phyloP scores from a whole-genome alignment of 192 early-diverging fungal species.

The Entomortierella chlamydospora region DNA sequence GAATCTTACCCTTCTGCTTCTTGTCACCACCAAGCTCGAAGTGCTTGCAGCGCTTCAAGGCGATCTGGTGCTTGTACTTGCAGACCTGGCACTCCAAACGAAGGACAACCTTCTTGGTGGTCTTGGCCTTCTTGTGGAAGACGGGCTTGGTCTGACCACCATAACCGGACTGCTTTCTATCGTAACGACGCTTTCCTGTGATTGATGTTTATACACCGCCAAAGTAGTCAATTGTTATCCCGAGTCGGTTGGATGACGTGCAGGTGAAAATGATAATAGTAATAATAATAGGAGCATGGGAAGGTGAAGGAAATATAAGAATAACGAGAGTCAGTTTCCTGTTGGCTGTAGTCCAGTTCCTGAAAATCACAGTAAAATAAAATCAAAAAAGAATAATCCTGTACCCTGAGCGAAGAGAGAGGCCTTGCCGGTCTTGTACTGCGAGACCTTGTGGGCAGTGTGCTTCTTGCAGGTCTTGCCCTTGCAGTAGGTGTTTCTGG shows the following conservation, averaged over 20 bases:
- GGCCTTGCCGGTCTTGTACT: conserved; percentile 99
- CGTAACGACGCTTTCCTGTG: conserved; percentile 89
- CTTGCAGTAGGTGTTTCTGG: conserved; percentile 99
- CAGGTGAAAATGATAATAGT: no score
- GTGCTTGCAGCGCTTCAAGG: conserved; percentile 99
- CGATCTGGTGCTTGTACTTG: conserved; percentile 99
- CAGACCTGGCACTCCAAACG: conserved; percentile 98
- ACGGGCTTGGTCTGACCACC: conserved; percentile 99
- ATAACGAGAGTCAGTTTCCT: neutral
- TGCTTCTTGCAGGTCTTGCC: conserved; percentile 97
- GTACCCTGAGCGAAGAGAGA: conserved; percentile 99
- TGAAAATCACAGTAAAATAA: neutral
- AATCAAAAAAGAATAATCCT: conserved; percentile 1
- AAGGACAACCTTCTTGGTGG: conserved; percentile 99
- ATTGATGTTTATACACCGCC: neutral
- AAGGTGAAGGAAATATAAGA: neutral
- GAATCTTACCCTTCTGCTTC: conserved; percentile 79
- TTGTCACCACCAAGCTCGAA: conserved; percentile 99
- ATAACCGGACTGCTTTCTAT: conserved; percentile 99
- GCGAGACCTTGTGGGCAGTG: conserved; percentile 99
- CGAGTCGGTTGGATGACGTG: neutral
- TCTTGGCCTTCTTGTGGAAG: conserved; percentile 99
- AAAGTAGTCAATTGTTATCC: neutral
- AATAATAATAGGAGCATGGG: no score
- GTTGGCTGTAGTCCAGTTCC: neutral